Base-by-base conservation (phyloP, 352 stramenopile species). In the Phytopythium kandeliae region DNA sequence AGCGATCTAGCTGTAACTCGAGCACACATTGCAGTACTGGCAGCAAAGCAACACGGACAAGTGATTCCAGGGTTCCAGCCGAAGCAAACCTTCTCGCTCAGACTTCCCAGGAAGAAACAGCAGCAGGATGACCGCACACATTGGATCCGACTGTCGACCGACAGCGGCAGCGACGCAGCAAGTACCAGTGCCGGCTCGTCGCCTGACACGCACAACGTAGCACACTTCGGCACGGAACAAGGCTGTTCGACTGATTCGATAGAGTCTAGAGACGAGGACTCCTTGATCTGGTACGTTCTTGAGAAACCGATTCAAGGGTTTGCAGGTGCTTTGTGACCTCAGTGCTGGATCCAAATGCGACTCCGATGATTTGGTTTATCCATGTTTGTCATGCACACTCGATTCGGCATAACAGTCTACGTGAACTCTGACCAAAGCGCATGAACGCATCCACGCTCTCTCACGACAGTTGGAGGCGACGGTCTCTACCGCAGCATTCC, bases 11-110 rank as follows among this genome's bases (percentile, higher is more conserved):
- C 65, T 1, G 56, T 71, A 21, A 85, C 74, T 4, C 69, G 76
- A 26, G 38, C 82, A 45, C 78, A 89, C 50, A n/a, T 89, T 47
- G 66, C 74, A 7, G 68, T 74, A 11, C 45, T 85, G 13, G 74
- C 68, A 0, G 63, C 68, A 21, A 63, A 71, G 26, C 67, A 60
- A 3, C 61, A 61, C 10, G 28, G 57, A 34, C 46, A 35, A 1
- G 35, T 49, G 12, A 58, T 85, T 17, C 60, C 68, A 13, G 78
- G 74, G 13, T 89, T 89, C 28, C 35, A 79, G 41, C 78, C 78
- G 8, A 86, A 82, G 37, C 78, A 86, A 35, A 60, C 71, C 1
- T 78, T 89, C 25, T 75, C 69, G 10, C 62, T 89, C 33, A 65
- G 71, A 12, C 48, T 83, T 25, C 74, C 78, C 30, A 85, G 69